These are phyloP conservation scores for Aegilops sharonensis DNA, from an alignment of 176 grass and related monocot genomes.

Conservation along the genomic window DNA sequence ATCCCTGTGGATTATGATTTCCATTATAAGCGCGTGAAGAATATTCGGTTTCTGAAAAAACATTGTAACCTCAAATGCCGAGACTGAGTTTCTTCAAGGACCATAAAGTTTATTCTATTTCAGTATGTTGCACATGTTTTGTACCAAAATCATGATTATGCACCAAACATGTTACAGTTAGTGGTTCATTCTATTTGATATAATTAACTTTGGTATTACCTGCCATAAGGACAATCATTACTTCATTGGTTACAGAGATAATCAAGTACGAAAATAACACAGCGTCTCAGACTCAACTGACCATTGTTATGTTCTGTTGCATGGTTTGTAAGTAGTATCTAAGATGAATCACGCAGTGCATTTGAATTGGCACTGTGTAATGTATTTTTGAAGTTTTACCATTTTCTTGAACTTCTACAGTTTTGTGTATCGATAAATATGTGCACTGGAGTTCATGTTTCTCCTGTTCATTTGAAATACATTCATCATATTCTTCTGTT, in stretches of 20 bases:
- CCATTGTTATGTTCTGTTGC: neutral
- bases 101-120: neutral
- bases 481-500: constrained; percentile 15
- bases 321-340: neutral
- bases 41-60: neutral
- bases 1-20: neutral
- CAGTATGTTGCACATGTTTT: neutral
- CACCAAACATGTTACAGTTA: neutral
- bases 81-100: neutral
- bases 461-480: constrained; percentile 13
- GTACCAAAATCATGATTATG: constrained; percentile 2
- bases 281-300: neutral
- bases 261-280: neutral
- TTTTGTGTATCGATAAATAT: neutral
- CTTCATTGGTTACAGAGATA: neutral
- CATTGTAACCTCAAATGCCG: neutral
- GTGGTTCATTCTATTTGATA: neutral
- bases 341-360: neutral
- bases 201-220: neutral
- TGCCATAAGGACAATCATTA: neutral
- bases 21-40: neutral
- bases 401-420: constrained; percentile 4
- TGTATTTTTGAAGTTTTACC: neutral
- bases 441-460: neutral
- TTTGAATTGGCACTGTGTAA: neutral